phyloP scores from a whole-genome alignment of 176 grass and related monocot genomes.

The Neostapfia colusana region DNA sequence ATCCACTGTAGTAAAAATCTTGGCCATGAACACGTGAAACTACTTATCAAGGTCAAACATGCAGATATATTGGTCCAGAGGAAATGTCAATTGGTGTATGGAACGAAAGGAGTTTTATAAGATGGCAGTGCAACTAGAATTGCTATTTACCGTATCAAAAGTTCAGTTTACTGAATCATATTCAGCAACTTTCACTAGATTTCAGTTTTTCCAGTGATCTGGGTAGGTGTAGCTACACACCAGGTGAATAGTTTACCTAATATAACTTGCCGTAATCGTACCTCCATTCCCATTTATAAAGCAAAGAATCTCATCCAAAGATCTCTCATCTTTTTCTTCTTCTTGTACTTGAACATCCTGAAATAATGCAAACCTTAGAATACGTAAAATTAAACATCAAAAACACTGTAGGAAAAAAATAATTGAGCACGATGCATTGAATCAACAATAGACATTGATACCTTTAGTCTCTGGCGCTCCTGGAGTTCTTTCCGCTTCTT shows the following conservation, averaged over 20 bases:
- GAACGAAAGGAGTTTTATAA: slow-evolving; percentile 19
- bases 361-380: slow-evolving; percentile 46
- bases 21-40: neutral
- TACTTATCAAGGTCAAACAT: neutral
- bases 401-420: neutral
- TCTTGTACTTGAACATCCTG: slow-evolving; percentile 84
- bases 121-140: neutral
- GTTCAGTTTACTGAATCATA: neutral
- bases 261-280: slow-evolving; percentile 52
- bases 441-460: slow-evolving; percentile 11
- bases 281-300: slow-evolving; percentile 99
- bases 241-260: neutral
- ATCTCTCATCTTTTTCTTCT: slow-evolving; percentile 88
- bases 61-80: neutral
- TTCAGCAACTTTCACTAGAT: neutral
- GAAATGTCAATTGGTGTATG: neutral
- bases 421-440: neutral
- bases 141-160: neutral
- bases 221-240: neutral
- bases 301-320: slow-evolving; percentile 92
- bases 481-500: too few species aligned
- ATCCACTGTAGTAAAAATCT: slow-evolving; percentile 8
- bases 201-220: neutral
- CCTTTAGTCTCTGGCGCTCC: too few species aligned
- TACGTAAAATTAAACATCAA: slow-evolving; percentile 24